A percentile compares a stretch with the other conserved stretches of the same genome.
Conservation (phyloP, 2,329 filamentous ascomycete genomes). For the Fusarium abutilonis region DNA sequence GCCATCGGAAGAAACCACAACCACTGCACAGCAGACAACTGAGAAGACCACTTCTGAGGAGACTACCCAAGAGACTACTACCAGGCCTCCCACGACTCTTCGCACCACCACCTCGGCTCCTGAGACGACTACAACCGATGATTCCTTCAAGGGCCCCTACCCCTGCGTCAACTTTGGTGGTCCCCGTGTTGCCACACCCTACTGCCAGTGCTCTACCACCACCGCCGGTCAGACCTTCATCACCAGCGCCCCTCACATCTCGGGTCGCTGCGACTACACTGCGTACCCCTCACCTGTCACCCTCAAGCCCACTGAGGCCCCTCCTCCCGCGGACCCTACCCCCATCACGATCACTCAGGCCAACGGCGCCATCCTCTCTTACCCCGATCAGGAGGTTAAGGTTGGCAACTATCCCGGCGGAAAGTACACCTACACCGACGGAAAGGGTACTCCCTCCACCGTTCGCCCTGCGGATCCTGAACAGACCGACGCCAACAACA, state of each 20-base stretch:
- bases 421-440: conserved; percentile 9
- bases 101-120: conserved; percentile 7
- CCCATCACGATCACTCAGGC: conserved; percentile 12
- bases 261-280: conserved; percentile 17
- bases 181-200: conserved; percentile 21
- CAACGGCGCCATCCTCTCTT: conserved; percentile 14
- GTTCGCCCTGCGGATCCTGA: neutral
- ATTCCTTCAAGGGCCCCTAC: conserved; percentile 10
- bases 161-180: conserved; percentile 29
- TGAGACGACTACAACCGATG: conserved; percentile 4
- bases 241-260: conserved; percentile 23
- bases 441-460: conserved; percentile 1
- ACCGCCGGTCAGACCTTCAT: conserved; percentile 20
- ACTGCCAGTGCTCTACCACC: conserved; percentile 30
- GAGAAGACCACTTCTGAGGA: neutral
- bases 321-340: neutral
- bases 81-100: conserved; percentile 19
- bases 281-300: conserved; percentile 27
- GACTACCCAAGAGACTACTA: neutral
- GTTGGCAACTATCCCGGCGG: conserved; percentile 1
- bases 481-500: conserved; percentile 22
- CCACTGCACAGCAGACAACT: neutral
- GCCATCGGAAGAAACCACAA: conserved; percentile 1
- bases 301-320: neutral
- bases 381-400: conserved; percentile 5